A percentile compares a stretch with the other conserved stretches of the same genome.
phyloP scores from a whole-genome alignment of 768 basidiomycete species.

The Macrocybe gigantea region DNA sequence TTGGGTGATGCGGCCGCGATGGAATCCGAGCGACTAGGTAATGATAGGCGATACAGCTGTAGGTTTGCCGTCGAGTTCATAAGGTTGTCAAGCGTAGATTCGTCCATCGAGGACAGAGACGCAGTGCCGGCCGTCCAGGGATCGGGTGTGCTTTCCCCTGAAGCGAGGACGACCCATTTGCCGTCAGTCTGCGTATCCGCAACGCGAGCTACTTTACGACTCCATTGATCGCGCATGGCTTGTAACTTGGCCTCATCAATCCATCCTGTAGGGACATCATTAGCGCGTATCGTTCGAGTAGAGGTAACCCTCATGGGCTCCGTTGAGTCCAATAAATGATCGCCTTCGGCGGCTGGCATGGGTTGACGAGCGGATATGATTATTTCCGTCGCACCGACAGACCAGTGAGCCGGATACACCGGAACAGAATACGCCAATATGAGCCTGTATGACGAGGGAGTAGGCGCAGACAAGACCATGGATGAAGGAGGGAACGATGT shows the following conservation, averaged over 20 bases:
- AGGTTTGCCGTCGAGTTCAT: conserved; percentile 43
- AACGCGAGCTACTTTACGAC: conserved; percentile 63
- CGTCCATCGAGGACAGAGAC: conserved; percentile 13
- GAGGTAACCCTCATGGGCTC: conserved; percentile 43
- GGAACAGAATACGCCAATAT: conserved; percentile 71
- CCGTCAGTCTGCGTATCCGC: conserved; percentile 80
- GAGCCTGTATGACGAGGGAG: conserved; percentile 59
- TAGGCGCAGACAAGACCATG: conserved; percentile 65
- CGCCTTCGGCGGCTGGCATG: background rate
- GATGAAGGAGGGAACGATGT: conserved; percentile 78
- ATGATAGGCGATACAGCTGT: conserved; percentile 69
- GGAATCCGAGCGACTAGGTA: conserved; percentile 43
- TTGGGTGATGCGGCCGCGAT: conserved; percentile 51
- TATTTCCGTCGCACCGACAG: conserved; percentile 70
- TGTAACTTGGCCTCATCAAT: conserved; percentile 60
- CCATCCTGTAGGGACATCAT: conserved; percentile 70
- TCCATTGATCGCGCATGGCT: conserved; percentile 69
- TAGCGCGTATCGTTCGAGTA: conserved; percentile 61
- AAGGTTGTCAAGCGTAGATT: conserved; percentile 1
- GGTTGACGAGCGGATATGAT: conserved; percentile 43
- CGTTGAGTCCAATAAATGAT: background rate
- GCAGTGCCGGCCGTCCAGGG: conserved; percentile 16
- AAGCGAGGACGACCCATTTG: conserved; percentile 78
- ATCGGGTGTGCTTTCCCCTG: conserved; percentile 33
- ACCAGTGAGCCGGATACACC: conserved; percentile 80